Evolutionary conservation across 768 basidiomycete species (phyloP), one percentile per base, ranked within the genome.

Genomic region (Tephrocybe sp.): DNA sequence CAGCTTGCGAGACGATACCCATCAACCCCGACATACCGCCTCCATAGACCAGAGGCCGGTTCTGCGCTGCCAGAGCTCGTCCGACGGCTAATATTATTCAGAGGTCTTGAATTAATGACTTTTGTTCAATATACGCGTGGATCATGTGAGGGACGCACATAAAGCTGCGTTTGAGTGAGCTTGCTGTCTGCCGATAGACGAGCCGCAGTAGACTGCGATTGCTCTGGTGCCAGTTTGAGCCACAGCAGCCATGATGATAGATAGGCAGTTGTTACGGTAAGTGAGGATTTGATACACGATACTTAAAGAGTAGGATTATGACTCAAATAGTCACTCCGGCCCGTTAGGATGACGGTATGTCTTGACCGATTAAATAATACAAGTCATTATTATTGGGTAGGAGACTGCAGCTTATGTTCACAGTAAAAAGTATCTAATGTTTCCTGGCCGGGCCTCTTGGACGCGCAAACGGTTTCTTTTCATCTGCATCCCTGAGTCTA

Each of bases 131-230:
- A 4, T 26, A 26, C 11, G 31, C 30, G 30, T 30, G 22, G 7
- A 17, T 39, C 47, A 10, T 2, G 35, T 42, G 38, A 40, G 36
- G 42, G 31, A 76, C 88, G 57, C 55, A 90, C 90, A 90, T 34
- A 67, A 51, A 1, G 92, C 92, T 12, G 92, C 90, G 16, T 73
- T 66, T 20, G 74, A 68, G 63, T 80, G 93, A 1, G 83, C 83
- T 9, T 76, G 69, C 45, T 77, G 69, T 31, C 71, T 79, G 20
- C 93, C 92, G 0, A 75, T 60, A 0, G 84, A 87, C 0, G 92
- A 87, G 7, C 83, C 94, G 63, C 94, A 96, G 60, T 88, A 93
- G 5, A 93, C 91, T 3, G 87, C 85, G n/a, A 90, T 75, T 30
- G 64, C 52, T 20, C 17, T 39, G 1, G 48, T 23, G 19, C n/a